These are phyloP conservation scores for Acacia concinna DNA, from an alignment of 331 rosid species.

Conservation along the genomic window DNA sequence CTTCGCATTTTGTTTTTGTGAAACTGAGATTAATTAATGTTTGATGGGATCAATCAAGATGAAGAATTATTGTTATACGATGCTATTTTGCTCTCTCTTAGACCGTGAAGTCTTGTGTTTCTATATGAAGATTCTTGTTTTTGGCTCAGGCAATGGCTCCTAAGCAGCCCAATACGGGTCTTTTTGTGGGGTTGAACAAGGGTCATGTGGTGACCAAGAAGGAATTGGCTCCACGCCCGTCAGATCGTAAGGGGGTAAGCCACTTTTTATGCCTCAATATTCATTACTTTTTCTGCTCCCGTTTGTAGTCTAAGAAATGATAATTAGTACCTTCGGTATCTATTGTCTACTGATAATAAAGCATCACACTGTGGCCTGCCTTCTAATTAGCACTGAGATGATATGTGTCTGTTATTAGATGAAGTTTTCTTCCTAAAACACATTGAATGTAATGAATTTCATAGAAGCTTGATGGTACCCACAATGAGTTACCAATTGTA, in stretches of 20 bases:
- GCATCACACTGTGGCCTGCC: neutral
- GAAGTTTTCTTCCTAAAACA: neutral
- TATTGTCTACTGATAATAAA: neutral
- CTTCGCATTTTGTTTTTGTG: neutral
- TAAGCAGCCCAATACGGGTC: conserved; percentile 65
- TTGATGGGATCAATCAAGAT: neutral
- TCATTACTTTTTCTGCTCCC: neutral
- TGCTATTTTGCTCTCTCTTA: neutral
- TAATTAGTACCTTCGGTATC: neutral
- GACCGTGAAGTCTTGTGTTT: neutral
- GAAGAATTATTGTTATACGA: neutral
- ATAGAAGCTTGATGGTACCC: neutral
- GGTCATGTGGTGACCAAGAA: conserved; percentile 79
- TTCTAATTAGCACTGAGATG: neutral
- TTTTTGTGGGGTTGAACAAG: conserved; percentile 75
- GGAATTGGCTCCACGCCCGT: conserved; percentile 73
- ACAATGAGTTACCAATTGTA: neutral
- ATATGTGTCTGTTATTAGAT: neutral
- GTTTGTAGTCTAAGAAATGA: neutral
- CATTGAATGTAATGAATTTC: no score
- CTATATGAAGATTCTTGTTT: neutral
- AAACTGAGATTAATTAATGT: neutral
- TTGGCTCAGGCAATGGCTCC: conserved; percentile 77
- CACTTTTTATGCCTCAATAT: neutral
- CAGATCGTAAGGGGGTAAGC: conserved; percentile 80